Conservation (phyloP, 176 grass and related monocot genomes). For the Puccinellia tenuiflora region DNA sequence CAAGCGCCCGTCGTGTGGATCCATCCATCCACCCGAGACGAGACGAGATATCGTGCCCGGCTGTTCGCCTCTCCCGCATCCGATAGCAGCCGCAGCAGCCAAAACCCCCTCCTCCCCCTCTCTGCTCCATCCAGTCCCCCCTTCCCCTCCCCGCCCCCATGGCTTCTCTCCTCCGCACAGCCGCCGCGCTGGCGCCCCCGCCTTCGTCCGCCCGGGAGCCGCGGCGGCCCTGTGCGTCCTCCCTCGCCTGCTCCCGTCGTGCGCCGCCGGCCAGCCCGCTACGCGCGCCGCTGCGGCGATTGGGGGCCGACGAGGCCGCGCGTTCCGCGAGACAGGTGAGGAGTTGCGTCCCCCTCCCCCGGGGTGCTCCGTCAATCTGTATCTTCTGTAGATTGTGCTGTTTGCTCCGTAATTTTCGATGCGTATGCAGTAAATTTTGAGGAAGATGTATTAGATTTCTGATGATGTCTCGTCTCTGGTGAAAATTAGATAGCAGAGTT, state of each 20-base stretch:
- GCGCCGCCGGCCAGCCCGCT: constrained; percentile 5
- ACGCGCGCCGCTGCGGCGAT: background rate
- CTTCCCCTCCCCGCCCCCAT: background rate
- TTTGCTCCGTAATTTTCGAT: background rate
- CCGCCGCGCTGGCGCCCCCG: constrained; percentile 20
- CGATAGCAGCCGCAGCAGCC: constrained; percentile 1
- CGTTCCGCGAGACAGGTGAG: constrained; percentile 45
- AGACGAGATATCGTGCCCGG: background rate
- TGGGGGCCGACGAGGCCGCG: constrained; percentile 22
- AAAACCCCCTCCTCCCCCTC: background rate
- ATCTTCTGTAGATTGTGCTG: background rate
- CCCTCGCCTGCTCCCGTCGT: constrained; percentile 8
- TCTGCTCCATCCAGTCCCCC: background rate
- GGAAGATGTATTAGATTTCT: background rate
- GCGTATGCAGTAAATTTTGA: background rate
- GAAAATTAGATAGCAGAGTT: background rate
- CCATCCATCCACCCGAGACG: background rate
- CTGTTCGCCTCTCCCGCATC: constrained; percentile 13
- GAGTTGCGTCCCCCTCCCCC: background rate
- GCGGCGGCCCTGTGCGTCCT: background rate
- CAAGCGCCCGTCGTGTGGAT: background rate
- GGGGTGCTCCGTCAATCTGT: background rate
- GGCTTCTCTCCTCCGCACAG: constrained; percentile 44
- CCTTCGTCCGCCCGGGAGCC: background rate
- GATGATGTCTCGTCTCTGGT: background rate